Evolutionary conservation across 2,329 filamentous ascomycete genomes (phyloP), one percentile per base, ranked within the genome.

Genomic region (Cladophialophora psammophila): DNA sequence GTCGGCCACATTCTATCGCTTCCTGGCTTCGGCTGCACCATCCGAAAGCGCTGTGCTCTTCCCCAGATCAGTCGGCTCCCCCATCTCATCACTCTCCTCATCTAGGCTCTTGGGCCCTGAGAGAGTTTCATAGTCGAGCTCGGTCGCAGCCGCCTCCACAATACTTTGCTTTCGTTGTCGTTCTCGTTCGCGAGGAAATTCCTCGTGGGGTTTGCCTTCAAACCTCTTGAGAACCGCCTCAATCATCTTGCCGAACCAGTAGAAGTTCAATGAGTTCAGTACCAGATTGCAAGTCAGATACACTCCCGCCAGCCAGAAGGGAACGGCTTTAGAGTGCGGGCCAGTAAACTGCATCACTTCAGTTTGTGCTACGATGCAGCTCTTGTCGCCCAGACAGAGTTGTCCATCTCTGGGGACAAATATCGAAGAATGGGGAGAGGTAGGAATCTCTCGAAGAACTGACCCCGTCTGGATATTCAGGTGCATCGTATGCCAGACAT

Each of bases 171-270:
- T 69, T 42, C 72, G 70, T 50, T 73, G 68, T 36, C 66, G 60
- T 50, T 73, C 69, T 36, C 66, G 60, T 48, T 72, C 66, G 9
- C 72, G 65, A 4, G 74, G 70, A 12, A 77, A 76, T 18, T 72
- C 71, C 55, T 72, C 66, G 3, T 69, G 65, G 5, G 66, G 69
- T 5, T 82, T 83, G 6, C 83, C 82, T 18, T 85, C 82, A 75
- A 90, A 90, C 55, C 88, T 81, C 75, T 87, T 89, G 70, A 86
- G 79, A 31, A 90, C 85, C 9, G 88, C 87, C 73, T 86, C 84
- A 56, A 90, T 86, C 88, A 90, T 90, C 80, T 89, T 88, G 66
- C 82, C 81, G 75, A 90, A 90, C 88, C 88, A 90, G 78, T 84
- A 89, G 75, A 86, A 85, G 74, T 90, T 90, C 63, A 90, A 76